These are phyloP conservation scores for Gardenia jasminoides DNA, from an alignment of 257 asterid species.

Conservation along the genomic window DNA sequence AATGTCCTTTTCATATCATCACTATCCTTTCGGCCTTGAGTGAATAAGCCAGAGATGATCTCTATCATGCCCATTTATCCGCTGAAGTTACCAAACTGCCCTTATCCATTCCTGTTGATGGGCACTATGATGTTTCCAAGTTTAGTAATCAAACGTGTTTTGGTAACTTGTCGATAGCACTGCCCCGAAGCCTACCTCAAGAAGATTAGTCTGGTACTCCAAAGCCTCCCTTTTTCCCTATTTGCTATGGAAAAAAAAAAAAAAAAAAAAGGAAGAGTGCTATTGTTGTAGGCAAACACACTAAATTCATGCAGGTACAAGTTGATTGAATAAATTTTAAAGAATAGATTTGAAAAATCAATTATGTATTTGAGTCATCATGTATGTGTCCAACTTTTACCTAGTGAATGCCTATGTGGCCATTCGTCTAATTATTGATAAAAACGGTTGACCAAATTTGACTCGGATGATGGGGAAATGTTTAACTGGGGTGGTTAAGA, in stretches of 20 bases:
- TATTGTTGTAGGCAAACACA: neutral
- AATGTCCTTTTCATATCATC: conserved; percentile 49
- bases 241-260: no score
- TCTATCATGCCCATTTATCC: conserved; percentile 18
- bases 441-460: neutral
- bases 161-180: neutral
- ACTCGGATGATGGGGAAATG: neutral
- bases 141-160: neutral
- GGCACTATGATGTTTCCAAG: neutral
- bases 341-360: neutral
- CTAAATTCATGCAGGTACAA: neutral
- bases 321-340: neutral
- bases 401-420: no score
- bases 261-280: no score
- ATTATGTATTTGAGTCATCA: no score
- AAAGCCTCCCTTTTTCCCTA: no score
- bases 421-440: no score
- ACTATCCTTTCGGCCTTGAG: conserved; percentile 21
- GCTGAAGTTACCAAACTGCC: conserved; percentile 23
- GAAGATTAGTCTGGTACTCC: no score
- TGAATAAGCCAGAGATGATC: conserved; percentile 29
- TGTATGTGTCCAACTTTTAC: no score
- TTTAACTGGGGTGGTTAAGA: conserved; percentile 23
- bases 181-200: no score
- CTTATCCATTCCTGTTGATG: neutral